Evolutionary conservation across 768 basidiomycete species (phyloP), one percentile per base, ranked within the genome.

Genomic region (Multifurca ochricompacta): DNA sequence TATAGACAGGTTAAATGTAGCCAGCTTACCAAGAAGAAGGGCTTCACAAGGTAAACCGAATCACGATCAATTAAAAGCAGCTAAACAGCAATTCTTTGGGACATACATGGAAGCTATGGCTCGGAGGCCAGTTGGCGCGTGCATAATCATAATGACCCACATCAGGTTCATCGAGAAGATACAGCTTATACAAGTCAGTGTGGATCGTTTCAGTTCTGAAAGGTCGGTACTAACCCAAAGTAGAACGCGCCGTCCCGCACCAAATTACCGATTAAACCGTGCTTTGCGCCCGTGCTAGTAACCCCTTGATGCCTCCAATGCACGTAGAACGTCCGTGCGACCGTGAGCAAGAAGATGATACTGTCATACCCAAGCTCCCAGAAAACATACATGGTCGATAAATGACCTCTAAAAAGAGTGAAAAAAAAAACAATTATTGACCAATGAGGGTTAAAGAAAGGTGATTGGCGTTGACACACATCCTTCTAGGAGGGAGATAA

Each of bases 61-160:
- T 25, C 41, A 13, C 31, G 18, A 41, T 51, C n/a, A 49, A 34
- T n/a, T 16, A 6, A 30, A 9, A 19, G 9, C 4, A 10, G 31
- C 14, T 16, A 36, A 21, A 44, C 5, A 40, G 28, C 25, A 21
- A 31, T n/a, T n/a, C n/a, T 9, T 31, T 32, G 19, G 27, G 25
- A 48, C 59, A n/a, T 48, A 60, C 59, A 60, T 28, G 32, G 56
- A 37, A 11, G 59, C 51, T 8, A 60, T 60, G 3, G 48, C 56
- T 32, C 59, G 59, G 27, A 60, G 59, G n/a, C 52, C 52, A 28
- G 59, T 60, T 18, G 59, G 59, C 3, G 59, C 59, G 30, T 60
- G 43, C 27, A 60, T 13, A 42, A 60, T 58, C 59, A 60, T 60
- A 30, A 60, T 11, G 28, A 58, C 59, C 59, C 59, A 60, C 36